Conservation (phyloP, 345 rosid genomes). For the Linum lewisii region DNA sequence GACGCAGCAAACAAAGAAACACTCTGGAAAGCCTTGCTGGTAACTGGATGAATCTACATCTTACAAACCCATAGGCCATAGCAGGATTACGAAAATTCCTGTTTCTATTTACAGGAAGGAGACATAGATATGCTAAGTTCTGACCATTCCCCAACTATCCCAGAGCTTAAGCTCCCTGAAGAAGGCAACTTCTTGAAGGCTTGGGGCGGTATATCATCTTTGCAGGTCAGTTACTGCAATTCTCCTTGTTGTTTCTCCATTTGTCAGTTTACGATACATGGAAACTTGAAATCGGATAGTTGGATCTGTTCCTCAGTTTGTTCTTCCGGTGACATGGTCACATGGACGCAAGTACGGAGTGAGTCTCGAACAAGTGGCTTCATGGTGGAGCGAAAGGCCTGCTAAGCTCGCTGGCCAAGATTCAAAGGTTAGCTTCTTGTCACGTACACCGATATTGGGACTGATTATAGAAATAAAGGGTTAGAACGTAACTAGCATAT, state of each 20-base stretch:
- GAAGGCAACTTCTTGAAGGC: conserved; percentile 87
- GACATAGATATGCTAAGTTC: conserved; percentile 85
- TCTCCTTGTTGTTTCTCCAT: neutral
- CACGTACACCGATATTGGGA: too few species aligned
- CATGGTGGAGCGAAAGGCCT: conserved; percentile 92
- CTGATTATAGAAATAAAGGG: too few species aligned
- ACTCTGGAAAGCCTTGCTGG: conserved; percentile 87
- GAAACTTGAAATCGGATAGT: neutral
- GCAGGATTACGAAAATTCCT: too few species aligned
- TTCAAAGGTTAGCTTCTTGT: conserved; percentile 70
- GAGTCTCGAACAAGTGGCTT: conserved; percentile 56
- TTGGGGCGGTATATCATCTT: conserved; percentile 97
- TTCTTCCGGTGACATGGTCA: conserved; percentile 93
- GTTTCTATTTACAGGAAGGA: conserved; percentile 48
- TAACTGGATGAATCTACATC: conserved; percentile 13
- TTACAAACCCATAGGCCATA: neutral
- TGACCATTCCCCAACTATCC: conserved; percentile 89
- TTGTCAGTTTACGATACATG: neutral
- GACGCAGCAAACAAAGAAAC: conserved; percentile 62
- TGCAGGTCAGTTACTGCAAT: conserved; percentile 50
- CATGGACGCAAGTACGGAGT: conserved; percentile 63
- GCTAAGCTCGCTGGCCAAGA: conserved; percentile 68
- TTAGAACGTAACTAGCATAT: too few species aligned
- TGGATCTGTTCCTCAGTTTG: conserved; percentile 41
- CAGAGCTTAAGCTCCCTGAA: conserved; percentile 61